These are phyloP conservation scores for Stachybotrys echinatus DNA, from an alignment of 2,329 filamentous ascomycete species.

Conservation along the genomic window DNA sequence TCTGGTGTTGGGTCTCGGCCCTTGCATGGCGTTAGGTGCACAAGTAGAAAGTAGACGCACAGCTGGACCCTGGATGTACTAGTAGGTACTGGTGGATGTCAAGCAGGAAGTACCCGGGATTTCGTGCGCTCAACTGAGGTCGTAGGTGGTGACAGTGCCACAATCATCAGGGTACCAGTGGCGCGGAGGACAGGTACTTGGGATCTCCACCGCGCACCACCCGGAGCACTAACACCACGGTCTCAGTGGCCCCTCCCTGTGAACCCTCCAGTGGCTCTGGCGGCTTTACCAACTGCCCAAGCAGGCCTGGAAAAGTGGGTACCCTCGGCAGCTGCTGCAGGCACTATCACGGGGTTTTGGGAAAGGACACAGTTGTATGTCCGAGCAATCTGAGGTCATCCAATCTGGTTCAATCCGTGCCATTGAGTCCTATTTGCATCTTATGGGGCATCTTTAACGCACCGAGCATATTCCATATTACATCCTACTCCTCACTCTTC, in stretches of 20 bases:
- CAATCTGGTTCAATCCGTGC: not conserved
- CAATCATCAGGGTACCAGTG: not conserved
- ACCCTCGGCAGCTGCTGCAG: conserved; percentile 9
- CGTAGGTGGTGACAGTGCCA: too few relatives aligned
- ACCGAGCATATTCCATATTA: conserved; percentile 1
- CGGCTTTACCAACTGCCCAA: conserved; percentile 3
- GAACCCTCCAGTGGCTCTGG: not conserved
- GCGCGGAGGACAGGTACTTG: not conserved
- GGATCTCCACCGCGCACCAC: not conserved
- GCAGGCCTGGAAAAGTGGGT: conserved; percentile 7
- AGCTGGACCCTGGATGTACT: too few relatives aligned
- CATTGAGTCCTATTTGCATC: not conserved
- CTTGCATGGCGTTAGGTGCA: too few relatives aligned
- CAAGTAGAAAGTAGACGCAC: too few relatives aligned
- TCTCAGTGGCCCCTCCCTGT: not conserved
- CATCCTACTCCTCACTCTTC: conserved; percentile 1
- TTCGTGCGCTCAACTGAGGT: too few relatives aligned
- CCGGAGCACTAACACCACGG: not conserved
- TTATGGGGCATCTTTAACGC: too few relatives aligned
- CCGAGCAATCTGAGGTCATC: conserved; percentile 20
- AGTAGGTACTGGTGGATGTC: too few relatives aligned
- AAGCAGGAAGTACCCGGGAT: too few relatives aligned
- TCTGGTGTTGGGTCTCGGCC: too few relatives aligned
- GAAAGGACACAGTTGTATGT: conserved; percentile 32
- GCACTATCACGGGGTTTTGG: conserved; percentile 27